A percentile compares a stretch with the other conserved stretches of the same genome.
Conservation (phyloP, 768 basidiomycete species). For the Russula olivacea region DNA sequence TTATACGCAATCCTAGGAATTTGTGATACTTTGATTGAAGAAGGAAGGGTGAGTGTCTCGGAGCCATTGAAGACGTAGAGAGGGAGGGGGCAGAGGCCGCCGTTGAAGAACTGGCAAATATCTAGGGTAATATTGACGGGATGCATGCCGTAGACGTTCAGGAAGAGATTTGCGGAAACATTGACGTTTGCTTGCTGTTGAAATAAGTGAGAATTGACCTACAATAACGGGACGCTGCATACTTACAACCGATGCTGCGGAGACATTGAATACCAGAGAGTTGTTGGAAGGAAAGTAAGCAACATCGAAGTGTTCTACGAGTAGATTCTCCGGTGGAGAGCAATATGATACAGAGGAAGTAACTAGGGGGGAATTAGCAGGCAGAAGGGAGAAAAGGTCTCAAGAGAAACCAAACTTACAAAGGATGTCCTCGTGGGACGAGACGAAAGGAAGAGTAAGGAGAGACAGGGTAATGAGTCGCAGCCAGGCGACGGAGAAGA, state of each 20-base stretch:
- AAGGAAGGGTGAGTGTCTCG: slow-evolving; percentile 59
- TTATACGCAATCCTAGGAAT: slow-evolving; percentile 79
- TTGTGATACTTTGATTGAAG: slow-evolving; percentile 47
- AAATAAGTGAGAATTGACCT: slow-evolving; percentile 20
- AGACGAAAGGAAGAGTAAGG: slow-evolving; percentile 36
- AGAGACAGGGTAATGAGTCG: slow-evolving; percentile 45
- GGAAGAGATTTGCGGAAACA: slow-evolving; percentile 73
- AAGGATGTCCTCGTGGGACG: slow-evolving; percentile 49
- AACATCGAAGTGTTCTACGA: slow-evolving; percentile 73
- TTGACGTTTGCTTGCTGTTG: slow-evolving; percentile 65
- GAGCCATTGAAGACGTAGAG: slow-evolving; percentile 86
- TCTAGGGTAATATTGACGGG: slow-evolving; percentile 81
- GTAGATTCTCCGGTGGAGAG: slow-evolving; percentile 69
- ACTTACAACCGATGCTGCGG: slow-evolving; percentile 81
- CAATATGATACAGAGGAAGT: slow-evolving; percentile 89
- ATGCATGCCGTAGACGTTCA: slow-evolving; percentile 84
- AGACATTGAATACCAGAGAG: slow-evolving; percentile 78
- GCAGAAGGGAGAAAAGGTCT: background rate
- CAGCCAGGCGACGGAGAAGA: slow-evolving; percentile 69
- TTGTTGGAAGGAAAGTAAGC: slow-evolving; percentile 63
- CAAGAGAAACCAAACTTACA: slow-evolving; percentile 42
- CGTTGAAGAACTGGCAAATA: slow-evolving; percentile 71
- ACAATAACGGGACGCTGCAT: slow-evolving; percentile 4
- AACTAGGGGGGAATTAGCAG: slow-evolving; percentile 39
- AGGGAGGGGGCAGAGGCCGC: slow-evolving; percentile 77